Evolutionary conservation across 805 yeast species (phyloP), one percentile per base, ranked within the genome.

Genomic region (Scheffersomyces coipomensis): DNA sequence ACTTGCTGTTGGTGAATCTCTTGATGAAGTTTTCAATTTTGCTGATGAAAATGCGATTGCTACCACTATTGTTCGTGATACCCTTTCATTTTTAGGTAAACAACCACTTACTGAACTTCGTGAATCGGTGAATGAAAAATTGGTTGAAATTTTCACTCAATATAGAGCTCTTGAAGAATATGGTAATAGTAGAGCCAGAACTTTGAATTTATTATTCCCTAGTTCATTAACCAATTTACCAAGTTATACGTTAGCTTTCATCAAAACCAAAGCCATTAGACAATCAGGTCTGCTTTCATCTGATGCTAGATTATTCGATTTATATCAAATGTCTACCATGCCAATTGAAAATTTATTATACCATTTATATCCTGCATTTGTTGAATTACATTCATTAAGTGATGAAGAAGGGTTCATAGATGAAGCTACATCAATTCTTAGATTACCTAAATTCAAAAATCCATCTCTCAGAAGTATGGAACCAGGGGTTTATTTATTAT

Each of bases 401-500:
- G 83, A 76, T 8, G 66, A 64, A 1, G 95, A 87, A 45, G 79
- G 68, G 6, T 25, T 54, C 32, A 35, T 48, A 12, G 55, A 55
- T 1, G 35, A 45, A 4, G 52, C 42, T 13, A 37, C 81, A 31
- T 66, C 67, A 5, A 63, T 55, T 19, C 76, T 78, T 56, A 60
- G 51, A n/a, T 51, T 73, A 47, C 95, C 84, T 2, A 63, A 46
- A 46, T 74, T 64, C 49, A 61, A 66, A 23, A 75, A 73, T 25
- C 77, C 77, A 46, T 53, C 68, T 12, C 39, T 64, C 32, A 52
- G 59, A 29, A 52, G 77, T 38, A 64, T 79, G 43, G 68, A 75
- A 38, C 88, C 88, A 31, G 95, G 96, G 6, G 89, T 86, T 7
- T 88, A 85, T 59, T 56, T 93, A 34, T 61, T 85, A 16, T 89